Base-by-base conservation (phyloP, 495 filamentous ascomycete genomes). In the Penicillium ucsense region DNA sequence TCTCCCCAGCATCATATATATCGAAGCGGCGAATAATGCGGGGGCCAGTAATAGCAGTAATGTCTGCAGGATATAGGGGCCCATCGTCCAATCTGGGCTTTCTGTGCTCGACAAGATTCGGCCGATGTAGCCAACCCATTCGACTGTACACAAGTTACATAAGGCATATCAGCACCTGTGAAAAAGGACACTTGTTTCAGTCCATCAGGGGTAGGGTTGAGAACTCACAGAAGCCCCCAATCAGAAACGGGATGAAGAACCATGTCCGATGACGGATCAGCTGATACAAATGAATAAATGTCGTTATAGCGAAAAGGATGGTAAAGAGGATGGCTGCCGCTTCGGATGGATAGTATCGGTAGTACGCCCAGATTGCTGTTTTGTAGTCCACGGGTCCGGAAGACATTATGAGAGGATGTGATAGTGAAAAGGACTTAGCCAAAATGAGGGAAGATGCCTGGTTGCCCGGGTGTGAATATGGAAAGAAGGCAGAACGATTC, bases 1-100 rank as follows among this genome's bases (percentile, higher is more conserved):
- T 2, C 77, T 67, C 0, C 68, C 78, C 7, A 79, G 65, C 28
- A 68, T 61, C 75, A 79, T 81, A 58, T 80, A 81, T 31, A 81
- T 74, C 0, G 72, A 74, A 0, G 77, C 77, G 5, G 77, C 75
- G 51, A 69, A 76, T 6, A 78, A 54, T 1, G 70, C 68, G 5
- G 74, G 76, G 0, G 73, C 72, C 6, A 78, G 46, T 2, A 79
- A 63, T 5, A 77, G 60, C 11, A 76, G 55, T 5, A 69, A 48
- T 11, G 62, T 65, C 54, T 79, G 74, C 45, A 68, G 65, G 30
- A 74, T 56, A 49, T 75, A 81, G 0, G 72, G 68, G 2, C 55
- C 56, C 1, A 60, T 49, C 20, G 20, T 20, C 20, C 20, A 20
- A 20, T 20, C 20, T 20, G 20, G 20, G 20, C 20, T 20, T 2